These are phyloP conservation scores for Flagelloscypha sp. DNA, from an alignment of 768 basidiomycete genomes.

Conservation along the genomic window DNA sequence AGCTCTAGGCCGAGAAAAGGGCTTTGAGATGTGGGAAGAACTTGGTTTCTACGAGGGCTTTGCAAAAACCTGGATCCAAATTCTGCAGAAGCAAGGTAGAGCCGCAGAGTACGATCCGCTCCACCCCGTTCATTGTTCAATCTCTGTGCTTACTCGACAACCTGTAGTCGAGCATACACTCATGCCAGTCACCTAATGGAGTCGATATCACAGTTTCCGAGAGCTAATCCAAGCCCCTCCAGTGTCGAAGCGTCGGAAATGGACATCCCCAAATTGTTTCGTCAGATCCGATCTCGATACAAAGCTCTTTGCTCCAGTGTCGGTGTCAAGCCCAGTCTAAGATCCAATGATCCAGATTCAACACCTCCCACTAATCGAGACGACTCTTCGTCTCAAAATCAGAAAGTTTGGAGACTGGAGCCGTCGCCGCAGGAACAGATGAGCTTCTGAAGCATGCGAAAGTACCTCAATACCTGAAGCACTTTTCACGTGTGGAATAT, in stretches of 20 bases:
- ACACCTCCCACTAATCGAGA: no score
- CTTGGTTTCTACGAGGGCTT: slow-evolving; percentile 90
- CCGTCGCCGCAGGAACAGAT: no score
- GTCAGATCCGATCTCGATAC: slow-evolving; percentile 83
- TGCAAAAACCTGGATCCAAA: slow-evolving; percentile 58
- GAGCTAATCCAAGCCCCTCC: slow-evolving; percentile 55
- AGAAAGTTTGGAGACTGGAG: no score
- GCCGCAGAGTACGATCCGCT: slow-evolving; percentile 39
- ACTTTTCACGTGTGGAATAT: no score
- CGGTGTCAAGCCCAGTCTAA: slow-evolving; percentile 49
- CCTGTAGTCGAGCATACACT: slow-evolving; percentile 43
- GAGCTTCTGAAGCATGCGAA: no score
- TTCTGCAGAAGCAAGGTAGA: slow-evolving; percentile 33
- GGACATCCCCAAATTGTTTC: slow-evolving; percentile 71
- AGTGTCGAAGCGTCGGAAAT: slow-evolving; percentile 32
- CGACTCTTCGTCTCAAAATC: no score
- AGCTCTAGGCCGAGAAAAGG: slow-evolving; percentile 81
- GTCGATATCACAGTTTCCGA: slow-evolving; percentile 70
- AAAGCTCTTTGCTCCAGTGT: slow-evolving; percentile 77
- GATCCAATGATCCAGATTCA: no score
- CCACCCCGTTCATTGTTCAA: background rate
- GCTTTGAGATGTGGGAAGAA: slow-evolving; percentile 96
- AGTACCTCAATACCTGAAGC: no score
- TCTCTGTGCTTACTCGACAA: background rate
- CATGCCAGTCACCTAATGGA: slow-evolving; percentile 66